Evolutionary conservation across 2,329 filamentous ascomycete species (phyloP).

Genomic region (Alternaria tenuissima): DNA sequence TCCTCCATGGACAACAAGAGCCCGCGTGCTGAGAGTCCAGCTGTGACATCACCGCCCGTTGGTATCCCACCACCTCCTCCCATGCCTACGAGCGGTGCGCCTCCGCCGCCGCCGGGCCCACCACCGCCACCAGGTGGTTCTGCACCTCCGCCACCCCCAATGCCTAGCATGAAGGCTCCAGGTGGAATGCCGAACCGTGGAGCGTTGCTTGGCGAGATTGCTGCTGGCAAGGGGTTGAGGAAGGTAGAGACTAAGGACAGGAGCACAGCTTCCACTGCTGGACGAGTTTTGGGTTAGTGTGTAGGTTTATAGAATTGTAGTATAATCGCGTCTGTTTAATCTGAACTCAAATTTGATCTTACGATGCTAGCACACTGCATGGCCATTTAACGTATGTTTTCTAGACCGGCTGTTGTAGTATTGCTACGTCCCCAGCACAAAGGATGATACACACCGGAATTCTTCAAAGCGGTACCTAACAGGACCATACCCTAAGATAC

Average conservation of each 20-base stretch:
- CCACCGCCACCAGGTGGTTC: slow-evolving; percentile 55
- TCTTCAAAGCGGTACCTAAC: too few relatives aligned
- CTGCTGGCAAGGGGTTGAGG: slow-evolving; percentile 77
- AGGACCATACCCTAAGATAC: too few relatives aligned
- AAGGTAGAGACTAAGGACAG: slow-evolving; percentile 92
- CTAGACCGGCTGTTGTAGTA: too few relatives aligned
- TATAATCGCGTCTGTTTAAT: slow-evolving; percentile 7
- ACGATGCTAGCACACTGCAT: background rate
- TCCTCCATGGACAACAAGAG: slow-evolving; percentile 80
- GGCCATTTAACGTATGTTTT: background rate
- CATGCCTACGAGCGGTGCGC: slow-evolving; percentile 55
- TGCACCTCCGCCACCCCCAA: slow-evolving; percentile 51
- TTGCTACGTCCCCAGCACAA: too few relatives aligned
- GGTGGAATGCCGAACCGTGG: slow-evolving; percentile 53
- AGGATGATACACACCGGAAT: too few relatives aligned
- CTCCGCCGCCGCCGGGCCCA: slow-evolving; percentile 58
- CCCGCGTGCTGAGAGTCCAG: slow-evolving; percentile 53
- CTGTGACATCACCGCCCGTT: slow-evolving; percentile 52
- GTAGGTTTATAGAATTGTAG: background rate
- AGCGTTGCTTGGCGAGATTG: slow-evolving; percentile 82
- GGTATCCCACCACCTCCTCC: slow-evolving; percentile 62
- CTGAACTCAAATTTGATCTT: background rate
- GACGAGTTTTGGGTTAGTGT: slow-evolving; percentile 66
- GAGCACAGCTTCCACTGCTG: slow-evolving; percentile 75
- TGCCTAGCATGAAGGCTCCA: slow-evolving; percentile 51